Evolutionary conservation across 371 early-diverging fungal genomes (phyloP), one percentile per base, ranked within the genome.

Genomic region (Smittium mucronatum): DNA sequence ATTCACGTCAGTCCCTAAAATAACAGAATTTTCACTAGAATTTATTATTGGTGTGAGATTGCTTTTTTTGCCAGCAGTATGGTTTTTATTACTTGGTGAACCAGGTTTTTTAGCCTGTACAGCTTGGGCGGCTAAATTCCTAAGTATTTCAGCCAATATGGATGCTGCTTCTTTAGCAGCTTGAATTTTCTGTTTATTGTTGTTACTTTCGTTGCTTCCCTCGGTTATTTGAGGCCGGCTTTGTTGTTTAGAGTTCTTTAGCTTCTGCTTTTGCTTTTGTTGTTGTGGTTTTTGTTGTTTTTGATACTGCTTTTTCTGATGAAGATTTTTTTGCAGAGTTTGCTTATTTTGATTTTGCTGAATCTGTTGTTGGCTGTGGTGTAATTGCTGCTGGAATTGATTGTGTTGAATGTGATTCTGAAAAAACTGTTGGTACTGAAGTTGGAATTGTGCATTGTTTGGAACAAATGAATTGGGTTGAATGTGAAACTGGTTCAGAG

Each of bases 151-250:
- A 11, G 67, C 67, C 5, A 67, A n/a, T 11, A 67, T 63, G 15
- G 67, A 67, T 11, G 67, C 67, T 25, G 67, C 67, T 36, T 36
- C 67, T 29, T 35, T 29, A 36, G 67, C 67, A 36, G 25, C 63
- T 28, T 67, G 15, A 16, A 35, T 30, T 67, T 67, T 67, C n/a
- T 28, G 63, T 33, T 26, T 28, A 11, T 5, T 61, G 5, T 26
- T n/a, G 11, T 28, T 5, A 11, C n/a, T 5, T 28, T 61, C 26
- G 63, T 5, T 5, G 15, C 15, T 30, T 15, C 16, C 16, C 5
- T 61, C 33, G 29, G 63, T 30, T 11, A 28, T 33, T 33, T 61
- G 63, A 28, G 29, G 5, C n/a, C 26, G 63, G 29, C 26, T 28
- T n/a, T 61, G 63, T 5, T 61, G 63, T 57, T 57, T 28, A 11